These are phyloP conservation scores for Solanum bukasovii DNA, from an alignment of 257 asterid genomes.

Conservation along the genomic window DNA sequence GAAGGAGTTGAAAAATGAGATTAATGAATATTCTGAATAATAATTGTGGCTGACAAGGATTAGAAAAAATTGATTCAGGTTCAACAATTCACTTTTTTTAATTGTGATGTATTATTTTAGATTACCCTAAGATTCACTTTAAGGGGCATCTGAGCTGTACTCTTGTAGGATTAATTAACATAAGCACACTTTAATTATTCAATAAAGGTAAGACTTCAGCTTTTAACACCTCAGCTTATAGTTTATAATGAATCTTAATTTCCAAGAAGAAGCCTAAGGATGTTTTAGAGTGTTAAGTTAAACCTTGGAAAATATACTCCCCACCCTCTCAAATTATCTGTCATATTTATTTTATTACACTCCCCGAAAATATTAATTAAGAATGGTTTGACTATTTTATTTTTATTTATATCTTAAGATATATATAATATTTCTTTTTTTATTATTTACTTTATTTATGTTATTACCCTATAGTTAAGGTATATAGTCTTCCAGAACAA, in stretches of 20 bases:
- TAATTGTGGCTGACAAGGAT: conserved; percentile 18
- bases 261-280: neutral
- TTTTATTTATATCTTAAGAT: neutral
- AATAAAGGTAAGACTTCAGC: neutral
- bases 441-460: too few species aligned
- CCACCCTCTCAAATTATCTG: neutral
- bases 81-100: conserved; percentile 25
- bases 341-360: neutral
- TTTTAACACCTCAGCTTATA: neutral
- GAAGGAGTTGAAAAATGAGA: neutral
- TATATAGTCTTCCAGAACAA: too few species aligned
- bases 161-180: neutral
- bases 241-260: neutral
- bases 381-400: too few species aligned
- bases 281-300: neutral
- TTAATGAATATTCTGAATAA: neutral
- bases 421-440: too few species aligned
- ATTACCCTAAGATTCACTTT: conserved; percentile 66
- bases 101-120: conserved; percentile 8
- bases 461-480: neutral
- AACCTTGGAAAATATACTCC: neutral
- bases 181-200: neutral
- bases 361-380: neutral
- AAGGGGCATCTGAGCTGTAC: conserved; percentile 52
- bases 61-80: conserved; percentile 21